Percentiles rank a stretch among this genome's conserved stretches.
Conservation (phyloP, 2,329 filamentous ascomycete genomes). For the Bipolaris victoriae region DNA sequence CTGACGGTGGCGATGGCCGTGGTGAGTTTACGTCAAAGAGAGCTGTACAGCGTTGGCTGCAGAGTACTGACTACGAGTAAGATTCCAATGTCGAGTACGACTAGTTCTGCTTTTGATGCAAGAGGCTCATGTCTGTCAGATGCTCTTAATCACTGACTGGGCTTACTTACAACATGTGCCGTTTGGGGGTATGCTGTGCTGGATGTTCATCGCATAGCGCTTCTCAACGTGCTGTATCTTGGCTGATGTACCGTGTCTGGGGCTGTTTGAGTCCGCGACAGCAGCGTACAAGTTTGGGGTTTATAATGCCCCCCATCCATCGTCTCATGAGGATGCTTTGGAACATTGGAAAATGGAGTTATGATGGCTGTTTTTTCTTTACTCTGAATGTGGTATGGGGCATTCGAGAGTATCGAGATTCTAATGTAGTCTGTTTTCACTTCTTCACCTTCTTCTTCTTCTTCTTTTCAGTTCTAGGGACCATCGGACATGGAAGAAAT, state of each 20-base stretch:
- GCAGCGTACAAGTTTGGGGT: neutral
- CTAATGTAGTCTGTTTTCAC: no score
- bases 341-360: no score
- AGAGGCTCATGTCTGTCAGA: neutral
- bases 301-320: neutral
- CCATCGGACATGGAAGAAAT: no score
- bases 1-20: slow-evolving; percentile 23
- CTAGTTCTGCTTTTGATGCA: slow-evolving; percentile 6
- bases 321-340: neutral
- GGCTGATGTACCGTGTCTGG: neutral
- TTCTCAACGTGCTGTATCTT: neutral
- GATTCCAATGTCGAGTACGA: slow-evolving; percentile 4
- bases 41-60: slow-evolving; percentile 14
- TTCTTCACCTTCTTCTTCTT: no score
- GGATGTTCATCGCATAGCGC: neutral
- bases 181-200: neutral
- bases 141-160: neutral
- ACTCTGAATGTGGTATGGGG: no score
- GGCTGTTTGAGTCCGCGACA: neutral
- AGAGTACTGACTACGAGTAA: slow-evolving; percentile 20
- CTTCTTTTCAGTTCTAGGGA: no score
- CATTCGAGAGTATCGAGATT: no score
- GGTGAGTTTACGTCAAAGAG: slow-evolving; percentile 24
- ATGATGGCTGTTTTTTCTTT: no score
- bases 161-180: neutral